Conservation (phyloP, 495 filamentous ascomycete species). For the Xylaria telfairii region DNA sequence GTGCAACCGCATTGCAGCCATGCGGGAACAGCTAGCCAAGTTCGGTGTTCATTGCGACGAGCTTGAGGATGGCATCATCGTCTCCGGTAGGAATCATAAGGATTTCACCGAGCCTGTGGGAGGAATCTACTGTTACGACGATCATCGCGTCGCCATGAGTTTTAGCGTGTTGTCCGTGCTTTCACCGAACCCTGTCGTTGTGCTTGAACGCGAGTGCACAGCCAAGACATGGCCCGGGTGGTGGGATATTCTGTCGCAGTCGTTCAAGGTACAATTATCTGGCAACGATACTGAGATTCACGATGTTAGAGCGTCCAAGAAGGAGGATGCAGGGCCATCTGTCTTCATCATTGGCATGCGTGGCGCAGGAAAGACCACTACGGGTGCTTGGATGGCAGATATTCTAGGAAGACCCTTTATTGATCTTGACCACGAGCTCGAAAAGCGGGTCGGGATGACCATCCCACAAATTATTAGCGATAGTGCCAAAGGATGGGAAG, state of each 20-base stretch:
- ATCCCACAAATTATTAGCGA: constrained; percentile 84
- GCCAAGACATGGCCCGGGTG: constrained; percentile 99
- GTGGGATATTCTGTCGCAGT: constrained; percentile 86
- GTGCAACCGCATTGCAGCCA: constrained; percentile 94
- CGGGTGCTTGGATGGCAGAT: constrained; percentile 80
- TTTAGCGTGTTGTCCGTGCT: constrained; percentile 87
- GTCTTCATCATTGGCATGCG: constrained; percentile 98
- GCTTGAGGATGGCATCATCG: constrained; percentile 89
- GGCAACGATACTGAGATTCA: constrained; percentile 67
- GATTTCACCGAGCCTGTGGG: constrained; percentile 65
- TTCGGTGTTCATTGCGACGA: constrained; percentile 89
- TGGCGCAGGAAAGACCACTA: constrained; percentile 95
- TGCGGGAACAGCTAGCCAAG: constrained; percentile 96
- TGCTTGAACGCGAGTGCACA: constrained; percentile 88
- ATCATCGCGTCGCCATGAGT: constrained; percentile 98
- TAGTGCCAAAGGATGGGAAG: constrained; percentile 78
- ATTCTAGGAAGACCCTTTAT: constrained; percentile 77
- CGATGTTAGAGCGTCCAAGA: constrained; percentile 37
- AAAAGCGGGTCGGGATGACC: constrained; percentile 69
- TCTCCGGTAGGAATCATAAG: constrained; percentile 70
- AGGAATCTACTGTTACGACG: constrained; percentile 92
- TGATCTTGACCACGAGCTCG: constrained; percentile 88
- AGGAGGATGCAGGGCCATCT: constrained; percentile 58
- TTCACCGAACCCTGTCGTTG: constrained; percentile 74
- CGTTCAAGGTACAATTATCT: constrained; percentile 74